These are phyloP conservation scores for Phytophthora niederhauseri DNA, from an alignment of 352 stramenopile genomes.

Conservation along the genomic window DNA sequence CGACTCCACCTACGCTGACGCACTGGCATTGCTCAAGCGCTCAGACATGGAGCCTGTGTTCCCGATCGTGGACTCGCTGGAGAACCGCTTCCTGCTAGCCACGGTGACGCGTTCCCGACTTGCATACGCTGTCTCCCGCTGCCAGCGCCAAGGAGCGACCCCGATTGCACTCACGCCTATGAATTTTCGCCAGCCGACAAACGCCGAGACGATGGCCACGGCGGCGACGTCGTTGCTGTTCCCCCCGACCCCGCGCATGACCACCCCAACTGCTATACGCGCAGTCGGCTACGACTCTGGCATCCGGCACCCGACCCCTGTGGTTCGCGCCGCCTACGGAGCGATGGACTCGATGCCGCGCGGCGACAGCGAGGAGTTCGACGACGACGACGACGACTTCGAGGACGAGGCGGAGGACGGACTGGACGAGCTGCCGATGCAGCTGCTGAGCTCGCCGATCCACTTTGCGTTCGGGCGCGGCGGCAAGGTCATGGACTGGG, in stretches of 20 bases:
- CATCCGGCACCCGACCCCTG: conserved; percentile 16
- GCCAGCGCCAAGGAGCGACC: conserved; percentile 35
- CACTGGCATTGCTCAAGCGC: conserved; percentile 48
- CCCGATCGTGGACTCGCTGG: conserved; percentile 71
- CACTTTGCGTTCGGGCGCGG: conserved; percentile 74
- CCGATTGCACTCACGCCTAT: conserved; percentile 24
- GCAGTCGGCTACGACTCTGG: conserved; percentile 15
- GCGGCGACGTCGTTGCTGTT: conserved; percentile 41
- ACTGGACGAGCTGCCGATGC: conserved; percentile 24
- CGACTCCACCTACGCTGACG: conserved; percentile 75
- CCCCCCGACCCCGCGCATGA: conserved; percentile 25
- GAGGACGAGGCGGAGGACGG: conserved; percentile 15
- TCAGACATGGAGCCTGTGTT: conserved; percentile 68
- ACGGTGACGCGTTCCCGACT: conserved; percentile 70
- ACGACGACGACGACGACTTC: conserved; percentile 4
- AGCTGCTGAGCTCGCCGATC: conserved; percentile 58
- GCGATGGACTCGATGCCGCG: conserved; percentile 24
- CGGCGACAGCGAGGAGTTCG: conserved; percentile 16
- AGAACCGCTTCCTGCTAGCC: conserved; percentile 66
- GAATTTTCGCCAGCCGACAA: conserved; percentile 14
- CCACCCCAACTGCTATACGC: conserved; percentile 21
- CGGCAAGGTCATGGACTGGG: conserved; percentile 81
- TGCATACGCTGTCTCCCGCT: conserved; percentile 61
- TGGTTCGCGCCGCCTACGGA: conserved; percentile 28
- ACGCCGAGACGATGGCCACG: conserved; percentile 9